Conservation (phyloP, 108 stramenopile genomes). For the Conticribra guillardii region DNA sequence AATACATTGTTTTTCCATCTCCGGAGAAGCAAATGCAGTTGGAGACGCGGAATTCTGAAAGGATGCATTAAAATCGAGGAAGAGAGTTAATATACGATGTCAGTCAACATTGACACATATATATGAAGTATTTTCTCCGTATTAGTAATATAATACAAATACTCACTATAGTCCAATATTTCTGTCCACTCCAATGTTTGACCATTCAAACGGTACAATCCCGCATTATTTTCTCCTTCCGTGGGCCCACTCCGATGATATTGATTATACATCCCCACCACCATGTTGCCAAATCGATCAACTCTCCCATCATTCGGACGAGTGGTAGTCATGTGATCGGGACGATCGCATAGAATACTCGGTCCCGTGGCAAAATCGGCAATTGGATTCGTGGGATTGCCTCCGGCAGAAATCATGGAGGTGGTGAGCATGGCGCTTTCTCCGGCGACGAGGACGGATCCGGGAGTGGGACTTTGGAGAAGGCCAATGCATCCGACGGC, state of each 20-base stretch:
- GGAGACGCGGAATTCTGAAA: slow-evolving; percentile 63
- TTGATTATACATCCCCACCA: slow-evolving; percentile 80
- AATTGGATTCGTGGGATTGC: slow-evolving; percentile 8
- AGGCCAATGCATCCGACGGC: slow-evolving; percentile 67
- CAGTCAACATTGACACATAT: too few relatives aligned
- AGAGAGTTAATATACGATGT: too few relatives aligned
- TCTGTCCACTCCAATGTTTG: slow-evolving; percentile 38
- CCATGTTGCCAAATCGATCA: slow-evolving; percentile 66
- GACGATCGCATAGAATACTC: slow-evolving; percentile 54
- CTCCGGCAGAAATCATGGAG: slow-evolving; percentile 24
- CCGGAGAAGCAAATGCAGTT: slow-evolving; percentile 74
- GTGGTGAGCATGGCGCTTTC: slow-evolving; percentile 59
- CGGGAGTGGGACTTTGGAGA: slow-evolving; percentile 14
- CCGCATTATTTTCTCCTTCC: slow-evolving; percentile 61
- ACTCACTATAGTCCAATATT: slow-evolving; percentile 57
- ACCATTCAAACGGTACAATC: slow-evolving; percentile 53
- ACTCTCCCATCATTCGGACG: slow-evolving; percentile 81
- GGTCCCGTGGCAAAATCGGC: slow-evolving; percentile 49
- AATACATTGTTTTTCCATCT: slow-evolving; percentile 62
- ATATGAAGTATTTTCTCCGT: too few relatives aligned
- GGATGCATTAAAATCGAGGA: too few relatives aligned
- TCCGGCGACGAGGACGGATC: slow-evolving; percentile 50
- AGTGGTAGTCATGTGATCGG: slow-evolving; percentile 52
- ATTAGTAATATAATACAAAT: too few relatives aligned
- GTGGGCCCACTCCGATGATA: slow-evolving; percentile 69